Evolutionary conservation across 2,329 filamentous ascomycete genomes (phyloP).

Genomic region (Cladosporium sp.): DNA sequence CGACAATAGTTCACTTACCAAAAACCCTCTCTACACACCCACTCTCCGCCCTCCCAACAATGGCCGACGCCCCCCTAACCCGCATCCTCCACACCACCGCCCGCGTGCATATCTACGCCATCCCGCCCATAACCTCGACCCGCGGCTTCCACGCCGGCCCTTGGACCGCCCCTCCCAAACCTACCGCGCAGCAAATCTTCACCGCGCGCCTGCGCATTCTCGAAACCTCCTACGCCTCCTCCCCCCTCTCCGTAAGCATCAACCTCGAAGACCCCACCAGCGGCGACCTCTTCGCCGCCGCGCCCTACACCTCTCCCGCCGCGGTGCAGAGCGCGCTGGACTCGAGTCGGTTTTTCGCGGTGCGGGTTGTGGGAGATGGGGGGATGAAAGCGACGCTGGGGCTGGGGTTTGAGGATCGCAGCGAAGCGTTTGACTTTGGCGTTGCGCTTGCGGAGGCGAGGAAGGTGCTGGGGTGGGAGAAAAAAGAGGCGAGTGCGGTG

Average conservation of each 20-base stretch:
- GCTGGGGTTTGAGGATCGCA: constrained; percentile 80
- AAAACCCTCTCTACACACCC: too few species aligned
- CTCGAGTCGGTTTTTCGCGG: constrained; percentile 75
- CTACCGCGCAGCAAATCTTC: constrained; percentile 69
- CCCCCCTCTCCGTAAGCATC: constrained; percentile 47
- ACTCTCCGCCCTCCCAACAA: neutral
- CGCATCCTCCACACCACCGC: constrained; percentile 72
- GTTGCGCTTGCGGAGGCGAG: constrained; percentile 73
- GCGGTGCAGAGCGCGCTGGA: constrained; percentile 74
- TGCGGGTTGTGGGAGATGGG: constrained; percentile 69
- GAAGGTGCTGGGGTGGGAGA: constrained; percentile 62
- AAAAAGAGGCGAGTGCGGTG: constrained; percentile 33
- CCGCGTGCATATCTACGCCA: constrained; percentile 78
- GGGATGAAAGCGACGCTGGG: constrained; percentile 74
- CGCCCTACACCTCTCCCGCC: constrained; percentile 62
- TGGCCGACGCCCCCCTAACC: constrained; percentile 3
- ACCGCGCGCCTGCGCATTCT: constrained; percentile 65
- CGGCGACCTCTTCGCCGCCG: constrained; percentile 75
- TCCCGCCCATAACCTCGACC: constrained; percentile 70
- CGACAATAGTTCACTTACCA: too few species aligned
- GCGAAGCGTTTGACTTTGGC: constrained; percentile 79
- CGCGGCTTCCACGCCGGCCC: constrained; percentile 70
- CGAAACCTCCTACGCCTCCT: constrained; percentile 28
- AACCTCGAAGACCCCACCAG: constrained; percentile 69
- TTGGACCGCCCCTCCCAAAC: constrained; percentile 65